Conservation (phyloP, 148 eudicot genomes). For the Camellia sinensis region DNA sequence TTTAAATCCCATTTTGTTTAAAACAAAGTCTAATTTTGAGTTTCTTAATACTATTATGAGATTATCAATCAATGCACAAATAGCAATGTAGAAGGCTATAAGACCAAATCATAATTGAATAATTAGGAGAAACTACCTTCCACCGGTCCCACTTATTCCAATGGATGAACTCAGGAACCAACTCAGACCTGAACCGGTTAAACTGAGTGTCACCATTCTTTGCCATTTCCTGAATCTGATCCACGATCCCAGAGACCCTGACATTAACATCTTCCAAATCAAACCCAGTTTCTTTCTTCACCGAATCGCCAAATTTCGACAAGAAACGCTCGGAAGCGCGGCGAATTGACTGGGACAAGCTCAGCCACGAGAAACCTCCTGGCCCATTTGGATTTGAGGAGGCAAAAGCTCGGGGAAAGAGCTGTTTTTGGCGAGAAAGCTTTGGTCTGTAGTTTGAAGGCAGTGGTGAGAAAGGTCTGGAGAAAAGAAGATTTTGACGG, state of each 20-base stretch:
- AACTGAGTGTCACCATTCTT: slow-evolving; percentile 27
- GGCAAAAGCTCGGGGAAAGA: slow-evolving; percentile 35
- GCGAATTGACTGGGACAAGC: slow-evolving; percentile 38
- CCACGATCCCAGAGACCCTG: slow-evolving; percentile 26
- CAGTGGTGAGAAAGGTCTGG: slow-evolving; percentile 21
- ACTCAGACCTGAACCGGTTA: slow-evolving; percentile 44
- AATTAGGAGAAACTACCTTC: slow-evolving; percentile 47
- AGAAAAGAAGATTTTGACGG: slow-evolving; percentile 25
- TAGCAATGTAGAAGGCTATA: not conserved
- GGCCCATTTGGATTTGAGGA: slow-evolving; percentile 38
- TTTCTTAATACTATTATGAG: not conserved
- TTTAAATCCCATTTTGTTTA: not conserved
- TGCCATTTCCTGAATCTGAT: slow-evolving; percentile 25
- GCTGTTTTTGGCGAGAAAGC: slow-evolving; percentile 26
- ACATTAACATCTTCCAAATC: slow-evolving; percentile 32
- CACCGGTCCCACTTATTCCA: slow-evolving; percentile 74
- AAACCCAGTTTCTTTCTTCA: slow-evolving; percentile 68
- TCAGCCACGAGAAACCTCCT: slow-evolving; percentile 48
- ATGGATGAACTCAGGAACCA: slow-evolving; percentile 46
- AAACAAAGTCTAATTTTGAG: not conserved
- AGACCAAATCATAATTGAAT: not conserved
- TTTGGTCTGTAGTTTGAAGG: slow-evolving; percentile 16
- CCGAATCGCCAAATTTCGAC: slow-evolving; percentile 41
- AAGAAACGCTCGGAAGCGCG: slow-evolving; percentile 46
- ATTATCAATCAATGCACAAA: not conserved